Base-by-base conservation (phyloP, 1,139 yeast genomes). In the Candida sanyaensis region DNA sequence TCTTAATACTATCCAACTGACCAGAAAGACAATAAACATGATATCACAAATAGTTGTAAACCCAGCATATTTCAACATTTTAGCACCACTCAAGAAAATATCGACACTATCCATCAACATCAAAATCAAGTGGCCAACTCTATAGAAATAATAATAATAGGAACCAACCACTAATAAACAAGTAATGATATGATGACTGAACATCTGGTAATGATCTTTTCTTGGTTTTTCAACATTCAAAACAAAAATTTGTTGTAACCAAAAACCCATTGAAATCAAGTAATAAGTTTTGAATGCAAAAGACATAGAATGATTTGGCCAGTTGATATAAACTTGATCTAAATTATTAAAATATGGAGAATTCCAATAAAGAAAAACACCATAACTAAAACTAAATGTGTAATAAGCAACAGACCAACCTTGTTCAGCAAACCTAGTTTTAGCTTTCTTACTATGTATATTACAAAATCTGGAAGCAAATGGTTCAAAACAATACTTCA, bases 31-130 rank as follows among this genome's bases (percentile, higher is more conserved):
- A 21, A 83, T 71, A 66, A 91, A 91, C 77, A 83, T 75, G 33
- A 71, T 55, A 63, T 91, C 96, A 65, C 97, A 90, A 6, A 76
- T 61, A 9, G 60, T 68, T 38, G 71, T 69, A 57, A 68, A 81
- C 1, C 91, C 88, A 49, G 86, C 75, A 64, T 91, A 91, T 63
- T 84, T 87, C 56, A 89, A 72, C 69, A 89, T 73, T 64, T 91
- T 91, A 21, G 97, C 96, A 2, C 75, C 67, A 0, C 93, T 73
- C 39, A 91, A 72, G 54, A 83, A 72, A 39, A 86, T 80, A 63
- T 91, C 97, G 42, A 84, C 95, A 32, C 83, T 73, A 66, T 91
- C 97, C 96, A 91, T 90, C 53, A 88, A 70, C 56, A 86, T 77
- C 57, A 89, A 69, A 43, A 91, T 85, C 41, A 86, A 78, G 65